Evolutionary conservation across 805 yeast species (phyloP).

Genomic region (Starmerella vitae): DNA sequence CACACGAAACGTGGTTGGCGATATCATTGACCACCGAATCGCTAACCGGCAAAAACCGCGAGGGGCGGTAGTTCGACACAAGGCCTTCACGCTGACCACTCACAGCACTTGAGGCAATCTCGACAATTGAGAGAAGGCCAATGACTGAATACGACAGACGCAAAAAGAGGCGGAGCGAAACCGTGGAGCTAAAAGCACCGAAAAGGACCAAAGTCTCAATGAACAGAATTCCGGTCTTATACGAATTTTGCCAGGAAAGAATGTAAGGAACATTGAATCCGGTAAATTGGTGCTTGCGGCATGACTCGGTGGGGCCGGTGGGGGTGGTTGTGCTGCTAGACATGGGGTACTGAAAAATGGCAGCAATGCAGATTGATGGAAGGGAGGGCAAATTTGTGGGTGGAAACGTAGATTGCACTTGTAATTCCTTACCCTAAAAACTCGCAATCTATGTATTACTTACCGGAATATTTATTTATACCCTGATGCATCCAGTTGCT

Average conservation of each 20-base stretch:
- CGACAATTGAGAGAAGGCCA: conserved; percentile 55
- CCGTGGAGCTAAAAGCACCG: conserved; percentile 28
- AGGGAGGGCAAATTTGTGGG: too few relatives aligned
- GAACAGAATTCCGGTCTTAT: conserved; percentile 54
- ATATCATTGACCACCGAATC: conserved; percentile 29
- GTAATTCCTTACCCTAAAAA: too few relatives aligned
- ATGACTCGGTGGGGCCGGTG: not conserved
- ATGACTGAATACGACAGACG: conserved; percentile 43
- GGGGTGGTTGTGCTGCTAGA: conserved; percentile 3
- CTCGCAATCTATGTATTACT: too few relatives aligned
- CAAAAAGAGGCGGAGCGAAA: conserved; percentile 24
- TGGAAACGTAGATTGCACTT: too few relatives aligned
- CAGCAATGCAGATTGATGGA: too few relatives aligned
- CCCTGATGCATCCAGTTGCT: conserved; percentile 4
- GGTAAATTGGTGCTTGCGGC: not conserved
- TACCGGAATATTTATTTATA: conserved; percentile 3
- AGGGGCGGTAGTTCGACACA: conserved; percentile 61
- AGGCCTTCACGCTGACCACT: conserved; percentile 59
- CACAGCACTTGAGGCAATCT: conserved; percentile 56
- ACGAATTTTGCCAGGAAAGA: conserved; percentile 66
- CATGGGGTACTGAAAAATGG: too few relatives aligned
- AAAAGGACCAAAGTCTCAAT: conserved; percentile 42
- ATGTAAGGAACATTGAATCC: conserved; percentile 29
- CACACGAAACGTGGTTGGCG: conserved; percentile 31
- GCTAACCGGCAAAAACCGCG: conserved; percentile 32